A percentile compares a stretch with the other conserved stretches of the same genome.
Conservation (phyloP, 192 early-diverging fungal genomes). For the Entomortierella lignicola region DNA sequence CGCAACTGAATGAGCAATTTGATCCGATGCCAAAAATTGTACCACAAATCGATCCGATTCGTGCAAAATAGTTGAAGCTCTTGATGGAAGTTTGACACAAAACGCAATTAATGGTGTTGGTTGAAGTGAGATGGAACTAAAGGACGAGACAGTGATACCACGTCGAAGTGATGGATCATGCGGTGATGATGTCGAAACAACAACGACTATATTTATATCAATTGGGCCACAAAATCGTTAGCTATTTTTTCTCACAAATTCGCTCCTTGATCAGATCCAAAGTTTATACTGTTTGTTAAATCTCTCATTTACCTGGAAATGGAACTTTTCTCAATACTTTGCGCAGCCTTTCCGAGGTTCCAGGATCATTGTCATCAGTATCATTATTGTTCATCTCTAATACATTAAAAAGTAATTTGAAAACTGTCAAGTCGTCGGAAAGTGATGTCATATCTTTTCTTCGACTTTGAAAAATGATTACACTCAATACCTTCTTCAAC, state of each 20-base stretch:
- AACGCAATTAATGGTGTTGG: slow-evolving; percentile 72
- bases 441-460: neutral
- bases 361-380: neutral
- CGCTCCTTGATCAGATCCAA: too few species aligned
- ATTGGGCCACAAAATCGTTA: slow-evolving; percentile 6
- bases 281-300: too few species aligned
- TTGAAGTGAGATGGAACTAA: slow-evolving; percentile 71
- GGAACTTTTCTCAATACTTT: slow-evolving; percentile 71
- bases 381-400: too few species aligned
- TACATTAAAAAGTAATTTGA: too few species aligned
- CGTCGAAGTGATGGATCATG: slow-evolving; percentile 52
- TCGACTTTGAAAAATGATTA: neutral
- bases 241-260: neutral
- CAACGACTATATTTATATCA: slow-evolving; percentile 50
- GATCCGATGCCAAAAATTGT: slow-evolving; percentile 66
- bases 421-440: too few species aligned
- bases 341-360: slow-evolving; percentile 56
- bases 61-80: slow-evolving; percentile 65
- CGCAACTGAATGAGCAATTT: slow-evolving; percentile 65
- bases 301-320: slow-evolving; percentile 57
- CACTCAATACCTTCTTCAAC: neutral
- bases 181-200: slow-evolving; percentile 60
- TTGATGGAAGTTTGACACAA: slow-evolving; percentile 70
- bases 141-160: slow-evolving; percentile 75
- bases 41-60: slow-evolving; percentile 64